Conservation (phyloP, 164 flowering plant genomes). For the Buxus sempervirens region DNA sequence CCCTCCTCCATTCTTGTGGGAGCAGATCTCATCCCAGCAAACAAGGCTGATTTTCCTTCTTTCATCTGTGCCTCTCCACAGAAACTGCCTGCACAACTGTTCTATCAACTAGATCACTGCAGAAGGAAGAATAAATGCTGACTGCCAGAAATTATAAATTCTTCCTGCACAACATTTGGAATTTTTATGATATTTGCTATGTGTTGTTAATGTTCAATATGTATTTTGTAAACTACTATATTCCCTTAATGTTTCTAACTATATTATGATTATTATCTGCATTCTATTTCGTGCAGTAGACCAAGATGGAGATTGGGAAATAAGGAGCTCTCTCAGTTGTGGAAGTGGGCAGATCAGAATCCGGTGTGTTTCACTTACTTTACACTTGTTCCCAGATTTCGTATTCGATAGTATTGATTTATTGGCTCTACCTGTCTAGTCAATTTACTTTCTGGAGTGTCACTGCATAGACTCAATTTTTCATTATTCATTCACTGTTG, state of each 20-base stretch:
- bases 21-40: too few species aligned
- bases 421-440: background rate
- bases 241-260: too few species aligned
- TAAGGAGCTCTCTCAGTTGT: constrained; percentile 90
- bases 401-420: background rate
- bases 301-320: constrained; percentile 95
- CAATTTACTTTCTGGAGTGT: background rate
- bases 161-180: too few species aligned
- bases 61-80: too few species aligned
- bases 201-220: background rate
- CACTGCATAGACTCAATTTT: background rate
- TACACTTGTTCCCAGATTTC: background rate
- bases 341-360: constrained; percentile 98
- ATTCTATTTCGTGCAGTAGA: constrained; percentile 36
- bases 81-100: too few species aligned
- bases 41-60: too few species aligned
- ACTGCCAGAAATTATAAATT: too few species aligned
- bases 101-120: too few species aligned
- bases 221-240: background rate
- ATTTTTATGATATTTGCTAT: background rate
- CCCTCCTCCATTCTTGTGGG: too few species aligned
- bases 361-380: constrained; percentile 43
- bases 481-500: background rate
- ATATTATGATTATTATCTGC: too few species aligned
- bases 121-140: too few species aligned